These are phyloP conservation scores for Cryphonectria nitschkei DNA, from an alignment of 2,329 filamentous ascomycete species.

Conservation along the genomic window DNA sequence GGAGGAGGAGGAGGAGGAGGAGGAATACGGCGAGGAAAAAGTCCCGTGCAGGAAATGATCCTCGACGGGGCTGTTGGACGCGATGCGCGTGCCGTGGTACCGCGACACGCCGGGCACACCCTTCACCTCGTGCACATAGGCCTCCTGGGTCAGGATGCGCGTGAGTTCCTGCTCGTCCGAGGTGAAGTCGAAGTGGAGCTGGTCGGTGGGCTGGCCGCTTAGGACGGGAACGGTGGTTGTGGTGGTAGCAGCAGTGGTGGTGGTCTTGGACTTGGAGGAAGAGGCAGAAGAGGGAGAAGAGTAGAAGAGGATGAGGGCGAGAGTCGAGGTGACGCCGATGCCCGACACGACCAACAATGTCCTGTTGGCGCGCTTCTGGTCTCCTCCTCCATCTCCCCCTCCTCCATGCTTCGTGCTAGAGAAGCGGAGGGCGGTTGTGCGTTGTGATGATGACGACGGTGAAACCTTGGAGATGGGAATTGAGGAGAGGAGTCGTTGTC, in stretches of 20 bases:
- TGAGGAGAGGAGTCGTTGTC: neutral
- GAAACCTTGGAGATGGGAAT: neutral
- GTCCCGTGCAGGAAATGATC: neutral
- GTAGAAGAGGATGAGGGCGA: neutral
- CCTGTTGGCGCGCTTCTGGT: neutral
- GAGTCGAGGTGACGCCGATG: neutral
- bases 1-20: neutral
- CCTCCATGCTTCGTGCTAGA: neutral
- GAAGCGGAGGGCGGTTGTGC: neutral
- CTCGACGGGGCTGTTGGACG: slow-evolving; percentile 10
- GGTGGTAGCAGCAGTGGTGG: no score
- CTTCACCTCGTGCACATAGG: neutral
- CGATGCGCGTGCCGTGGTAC: slow-evolving; percentile 2
- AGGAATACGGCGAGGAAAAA: neutral
- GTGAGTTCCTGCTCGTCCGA: neutral
- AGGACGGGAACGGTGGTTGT: neutral
- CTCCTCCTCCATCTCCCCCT: neutral
- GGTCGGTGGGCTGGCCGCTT: neutral
- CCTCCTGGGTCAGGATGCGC: slow-evolving; percentile 1
- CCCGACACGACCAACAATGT: neutral
- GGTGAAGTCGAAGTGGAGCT: neutral
- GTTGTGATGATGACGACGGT: neutral
- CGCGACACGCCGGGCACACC: neutral
- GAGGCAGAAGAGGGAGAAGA: no score
- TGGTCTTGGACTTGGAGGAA: no score